These are phyloP conservation scores for Carex kokanica DNA, from an alignment of 176 grass and related monocot genomes.

Conservation along the genomic window DNA sequence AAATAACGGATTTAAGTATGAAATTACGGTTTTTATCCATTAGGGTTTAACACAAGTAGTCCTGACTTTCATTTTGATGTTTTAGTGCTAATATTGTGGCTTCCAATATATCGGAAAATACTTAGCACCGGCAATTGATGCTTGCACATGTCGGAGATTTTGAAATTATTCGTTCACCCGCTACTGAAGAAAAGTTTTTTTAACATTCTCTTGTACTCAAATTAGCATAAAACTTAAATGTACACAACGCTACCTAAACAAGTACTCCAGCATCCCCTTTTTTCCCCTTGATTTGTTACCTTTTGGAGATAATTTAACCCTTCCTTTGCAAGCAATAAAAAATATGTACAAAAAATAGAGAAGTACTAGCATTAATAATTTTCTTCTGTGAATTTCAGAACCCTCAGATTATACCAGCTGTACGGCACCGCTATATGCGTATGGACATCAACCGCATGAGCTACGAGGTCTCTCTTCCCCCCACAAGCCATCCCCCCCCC, in stretches of 20 bases:
- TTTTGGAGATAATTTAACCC: neutral
- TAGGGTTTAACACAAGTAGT: neutral
- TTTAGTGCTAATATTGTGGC: neutral
- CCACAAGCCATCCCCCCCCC: too few species aligned
- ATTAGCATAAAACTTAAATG: neutral
- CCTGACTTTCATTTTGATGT: neutral
- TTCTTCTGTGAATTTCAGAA: neutral
- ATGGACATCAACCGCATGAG: neutral
- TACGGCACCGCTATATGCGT: neutral
- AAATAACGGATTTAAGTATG: neutral
- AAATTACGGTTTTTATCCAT: neutral
- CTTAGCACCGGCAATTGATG: neutral
- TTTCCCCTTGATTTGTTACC: neutral
- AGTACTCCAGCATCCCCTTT: neutral
- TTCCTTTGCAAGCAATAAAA: neutral
- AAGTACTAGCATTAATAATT: neutral
- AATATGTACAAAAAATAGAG: neutral
- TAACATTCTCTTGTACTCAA: neutral
- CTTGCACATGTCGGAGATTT: neutral
- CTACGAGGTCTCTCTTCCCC: neutral
- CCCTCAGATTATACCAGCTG: neutral
- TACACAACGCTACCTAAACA: neutral
- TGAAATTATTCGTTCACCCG: neutral
- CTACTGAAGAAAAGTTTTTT: neutral
- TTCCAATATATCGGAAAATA: neutral